Base-by-base conservation (phyloP, 2,329 filamentous ascomycete species). In the Sclerotinia trifoliorum region DNA sequence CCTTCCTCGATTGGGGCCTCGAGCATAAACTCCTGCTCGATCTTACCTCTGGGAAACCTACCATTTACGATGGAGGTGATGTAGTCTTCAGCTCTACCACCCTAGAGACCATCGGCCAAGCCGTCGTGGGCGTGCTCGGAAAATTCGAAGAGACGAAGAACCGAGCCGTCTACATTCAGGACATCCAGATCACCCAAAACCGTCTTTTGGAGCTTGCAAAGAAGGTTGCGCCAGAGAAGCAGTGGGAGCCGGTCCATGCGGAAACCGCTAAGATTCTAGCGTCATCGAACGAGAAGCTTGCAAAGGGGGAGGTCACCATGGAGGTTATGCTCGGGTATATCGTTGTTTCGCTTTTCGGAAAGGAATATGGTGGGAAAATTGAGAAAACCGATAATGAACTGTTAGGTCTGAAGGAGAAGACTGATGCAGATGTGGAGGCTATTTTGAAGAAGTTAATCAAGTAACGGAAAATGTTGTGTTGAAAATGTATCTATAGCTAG, bases 1-100 rank as follows among this genome's bases (percentile, higher is more conserved):
- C 80, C 0, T 89, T 90, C 77, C 82, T 89, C 68, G 88, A 90
- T 75, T 88, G 84, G 85, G 81, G 80, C 10, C 60, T 83, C 6
- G 49, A 75, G 70, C 72, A 49, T 1, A 77, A 77, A 2, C 83
- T 88, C 72, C 61, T 85, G 6, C 63, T 85, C 1, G 79, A 84
- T 68, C 69, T 80, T 1, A 78, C 80, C n/a, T 76, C 78, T 1
- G 78, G 79, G 1, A 80, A 79, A 49, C 78, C 80, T 0, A 78
- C 73, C 0, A 73, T 88, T 0, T 81, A 79, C 67, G 83, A 88
- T 69, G 82, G 81, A 1, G 86, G 87, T 0, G 78, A 86, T 44
- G 69, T 71, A 2, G 70, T 76, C 10, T 83, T 87, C 75, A 83
- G 80, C 61, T 67, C 80, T 13, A 85, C 85, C 0, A 84, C 80